Conservation (phyloP, 2,329 filamentous ascomycete genomes). For the Pseudogymnoascus sp. region DNA sequence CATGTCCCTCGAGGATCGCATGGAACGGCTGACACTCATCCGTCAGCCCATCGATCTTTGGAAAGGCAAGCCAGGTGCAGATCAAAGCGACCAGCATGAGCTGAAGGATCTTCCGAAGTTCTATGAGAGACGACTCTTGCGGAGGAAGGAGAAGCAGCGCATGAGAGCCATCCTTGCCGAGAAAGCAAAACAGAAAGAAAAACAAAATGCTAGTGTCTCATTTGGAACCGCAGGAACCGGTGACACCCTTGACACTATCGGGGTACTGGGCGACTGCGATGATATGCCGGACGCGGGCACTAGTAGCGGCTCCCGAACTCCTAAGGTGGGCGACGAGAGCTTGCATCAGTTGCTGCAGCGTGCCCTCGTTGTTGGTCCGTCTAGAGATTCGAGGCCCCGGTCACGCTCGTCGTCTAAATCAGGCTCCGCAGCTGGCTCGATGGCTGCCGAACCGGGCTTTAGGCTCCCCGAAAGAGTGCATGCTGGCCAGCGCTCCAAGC, state of each 20-base stretch:
- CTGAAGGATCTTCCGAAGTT: neutral
- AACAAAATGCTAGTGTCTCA: neutral
- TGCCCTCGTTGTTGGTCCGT: neutral
- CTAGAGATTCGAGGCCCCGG: neutral
- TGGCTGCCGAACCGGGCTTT: neutral
- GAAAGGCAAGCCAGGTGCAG: neutral
- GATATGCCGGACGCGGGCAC: neutral
- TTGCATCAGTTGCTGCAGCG: neutral
- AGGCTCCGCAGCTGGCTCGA: neutral
- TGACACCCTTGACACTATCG: neutral
- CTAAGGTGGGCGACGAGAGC: neutral
- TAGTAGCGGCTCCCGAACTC: neutral
- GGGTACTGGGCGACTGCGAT: neutral
- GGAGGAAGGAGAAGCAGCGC: neutral
- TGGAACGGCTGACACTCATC: neutral
- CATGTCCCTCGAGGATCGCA: constrained; percentile 6
- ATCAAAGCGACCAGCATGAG: neutral
- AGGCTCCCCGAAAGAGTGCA: neutral
- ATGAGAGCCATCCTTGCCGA: neutral
- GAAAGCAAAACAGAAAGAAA: neutral
- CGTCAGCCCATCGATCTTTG: constrained; percentile 1
- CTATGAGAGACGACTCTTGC: neutral
- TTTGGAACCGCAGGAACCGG: neutral
- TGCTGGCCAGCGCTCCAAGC: neutral
- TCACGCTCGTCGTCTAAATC: neutral